Evolutionary conservation across 1,284 basidiomycete species (phyloP), one percentile per base, ranked within the genome.

Genomic region (Ganoderma lingzhi): DNA sequence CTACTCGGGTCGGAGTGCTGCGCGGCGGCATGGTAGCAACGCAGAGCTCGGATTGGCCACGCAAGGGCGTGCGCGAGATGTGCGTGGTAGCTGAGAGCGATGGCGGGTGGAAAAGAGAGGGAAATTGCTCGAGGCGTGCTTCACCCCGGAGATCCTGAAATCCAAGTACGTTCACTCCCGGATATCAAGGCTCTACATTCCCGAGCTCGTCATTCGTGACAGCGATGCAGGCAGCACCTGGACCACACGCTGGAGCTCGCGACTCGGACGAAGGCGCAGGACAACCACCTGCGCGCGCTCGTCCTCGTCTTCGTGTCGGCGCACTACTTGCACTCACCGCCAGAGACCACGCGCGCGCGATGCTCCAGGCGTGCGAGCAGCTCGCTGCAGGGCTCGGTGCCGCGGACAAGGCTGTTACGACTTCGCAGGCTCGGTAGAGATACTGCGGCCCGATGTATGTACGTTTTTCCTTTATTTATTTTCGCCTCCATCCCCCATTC

Each of bases 221-320:
- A 1, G 23, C 23, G 23, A 23, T 23, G 56, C 73, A 94, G 93
- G 73, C 82, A 86, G 63, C 84, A 90, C 64, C 82, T 94, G 35
- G 89, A 89, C 69, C 76, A 80, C 1, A 89, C 92, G 0, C 83
- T 94, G 0, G 82, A 85, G 19, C 79, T 89, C 15, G 86, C 88
- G 0, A 88, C 87, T 0, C 74, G 77, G 23, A 23, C 23, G 23
- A 23, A 23, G 0, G 83, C 89, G 2, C 87, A 86, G 41, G 92
- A 93, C 71, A 94, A 93, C 72, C 86, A 93, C 75, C 79, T 93
- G 15, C 88, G 91, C 12, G 90, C 90, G 8, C 80, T 92, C 3
- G 82, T 92, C 6, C 82, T 94, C 6, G 87, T 90, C 1, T 83
- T 93, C 30, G 84, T 90, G 15, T 85, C 90, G 1, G 85, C 88